Evolutionary conservation across 179 eudicot species (phyloP).

Genomic region (Carnegiea gigantea): DNA sequence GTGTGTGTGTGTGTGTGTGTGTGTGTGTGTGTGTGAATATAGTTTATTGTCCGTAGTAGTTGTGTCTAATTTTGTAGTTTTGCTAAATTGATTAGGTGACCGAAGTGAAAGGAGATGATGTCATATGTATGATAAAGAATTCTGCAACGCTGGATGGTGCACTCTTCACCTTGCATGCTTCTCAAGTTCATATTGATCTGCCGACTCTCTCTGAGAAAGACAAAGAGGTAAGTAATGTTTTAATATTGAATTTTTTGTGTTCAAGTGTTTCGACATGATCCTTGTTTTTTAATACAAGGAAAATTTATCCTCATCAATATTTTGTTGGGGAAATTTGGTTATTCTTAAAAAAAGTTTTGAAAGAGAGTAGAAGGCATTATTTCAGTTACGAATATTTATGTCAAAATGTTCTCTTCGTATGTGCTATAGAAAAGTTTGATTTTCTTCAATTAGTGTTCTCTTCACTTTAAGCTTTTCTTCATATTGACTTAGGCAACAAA

Average conservation of each 20-base stretch:
- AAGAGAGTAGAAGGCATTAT: not conserved
- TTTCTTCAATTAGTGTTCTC: not conserved
- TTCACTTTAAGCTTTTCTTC: too few relatives aligned
- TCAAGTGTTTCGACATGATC: not conserved
- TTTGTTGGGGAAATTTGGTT: not conserved
- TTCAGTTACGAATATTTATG: not conserved
- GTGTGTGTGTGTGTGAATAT: too few relatives aligned
- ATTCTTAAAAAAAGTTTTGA: not conserved
- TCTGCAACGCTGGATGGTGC: slow-evolving; percentile 81
- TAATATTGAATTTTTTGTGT: not conserved
- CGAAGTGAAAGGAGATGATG: slow-evolving; percentile 74
- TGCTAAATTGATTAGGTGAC: slow-evolving; percentile 34
- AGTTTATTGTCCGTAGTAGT: not conserved
- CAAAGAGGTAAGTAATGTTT: slow-evolving; percentile 52
- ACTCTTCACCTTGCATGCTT: slow-evolving; percentile 84
- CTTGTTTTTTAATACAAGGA: not conserved
- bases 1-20: too few relatives aligned
- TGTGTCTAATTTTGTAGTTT: not conserved
- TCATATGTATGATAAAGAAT: slow-evolving; percentile 78
- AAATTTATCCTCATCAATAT: not conserved
- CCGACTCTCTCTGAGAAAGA: slow-evolving; percentile 90
- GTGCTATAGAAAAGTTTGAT: not conserved
- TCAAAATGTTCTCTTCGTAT: not conserved
- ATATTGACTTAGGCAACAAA: too few relatives aligned
- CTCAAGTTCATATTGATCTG: slow-evolving; percentile 80